Conservation (phyloP, 148 eudicot genomes). For the Persicaria maculosa region DNA sequence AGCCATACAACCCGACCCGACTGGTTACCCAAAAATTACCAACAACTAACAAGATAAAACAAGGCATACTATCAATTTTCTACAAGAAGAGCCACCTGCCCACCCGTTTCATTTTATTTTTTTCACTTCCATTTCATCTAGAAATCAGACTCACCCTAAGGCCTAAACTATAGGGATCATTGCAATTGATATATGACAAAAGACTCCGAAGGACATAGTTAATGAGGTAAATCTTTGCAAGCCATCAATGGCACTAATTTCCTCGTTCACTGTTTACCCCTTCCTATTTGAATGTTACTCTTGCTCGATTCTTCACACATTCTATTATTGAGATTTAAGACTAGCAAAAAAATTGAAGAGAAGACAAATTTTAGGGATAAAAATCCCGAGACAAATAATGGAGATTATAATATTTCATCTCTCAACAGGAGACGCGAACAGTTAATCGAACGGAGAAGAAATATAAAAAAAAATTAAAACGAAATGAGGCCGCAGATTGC, state of each 20-base stretch:
- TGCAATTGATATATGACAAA: not conserved
- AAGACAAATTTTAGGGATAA: not conserved
- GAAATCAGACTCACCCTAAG: not conserved
- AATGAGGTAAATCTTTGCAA: not conserved
- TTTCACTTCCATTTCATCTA: too few species aligned
- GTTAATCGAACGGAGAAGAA: too few species aligned
- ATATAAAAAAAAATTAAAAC: too few species aligned
- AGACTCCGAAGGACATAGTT: not conserved
- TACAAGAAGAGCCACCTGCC: not conserved
- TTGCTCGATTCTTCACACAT: not conserved
- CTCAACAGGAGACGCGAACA: too few species aligned
- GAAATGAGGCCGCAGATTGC: too few species aligned
- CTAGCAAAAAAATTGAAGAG: not conserved
- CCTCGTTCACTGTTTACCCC: not conserved
- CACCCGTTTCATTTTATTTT: not conserved
- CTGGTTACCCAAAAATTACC: not conserved
- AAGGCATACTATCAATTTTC: not conserved
- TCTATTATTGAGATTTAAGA: not conserved
- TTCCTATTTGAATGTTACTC: not conserved
- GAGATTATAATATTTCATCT: too few species aligned
- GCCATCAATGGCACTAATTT: not conserved
- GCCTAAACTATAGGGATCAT: not conserved
- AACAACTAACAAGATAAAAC: not conserved
- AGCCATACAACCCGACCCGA: not conserved
- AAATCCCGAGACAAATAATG: not conserved